These are phyloP conservation scores for Vigna reflexopilosa DNA, from an alignment of 306 rosid genomes.

Conservation along the genomic window DNA sequence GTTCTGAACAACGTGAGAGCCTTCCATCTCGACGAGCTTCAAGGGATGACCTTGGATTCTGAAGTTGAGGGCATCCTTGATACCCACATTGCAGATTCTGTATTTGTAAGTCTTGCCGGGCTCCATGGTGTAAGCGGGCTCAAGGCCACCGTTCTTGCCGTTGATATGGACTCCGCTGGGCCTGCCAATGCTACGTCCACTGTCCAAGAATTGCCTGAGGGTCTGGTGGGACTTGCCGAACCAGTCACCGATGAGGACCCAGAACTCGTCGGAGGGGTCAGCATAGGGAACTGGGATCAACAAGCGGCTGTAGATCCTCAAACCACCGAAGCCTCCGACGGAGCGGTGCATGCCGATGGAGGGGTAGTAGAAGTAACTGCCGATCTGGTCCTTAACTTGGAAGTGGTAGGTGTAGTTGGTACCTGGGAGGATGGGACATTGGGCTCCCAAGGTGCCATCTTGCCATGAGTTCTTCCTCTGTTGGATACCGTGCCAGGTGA, in stretches of 20 bases:
- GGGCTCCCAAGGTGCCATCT: constrained; percentile 73
- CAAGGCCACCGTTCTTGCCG: constrained; percentile 46
- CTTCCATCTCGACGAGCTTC: constrained; percentile 86
- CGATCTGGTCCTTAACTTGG: constrained; percentile 94
- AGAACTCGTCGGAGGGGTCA: constrained; percentile 78
- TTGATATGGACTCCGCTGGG: constrained; percentile 77
- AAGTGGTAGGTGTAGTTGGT: constrained; percentile 75
- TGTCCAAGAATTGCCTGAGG: constrained; percentile 57
- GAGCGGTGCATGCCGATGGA: constrained; percentile 59
- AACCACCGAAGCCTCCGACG: constrained; percentile 73
- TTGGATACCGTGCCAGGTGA: constrained; percentile 83
- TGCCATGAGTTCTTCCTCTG: constrained; percentile 90
- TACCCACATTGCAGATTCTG: constrained; percentile 78
- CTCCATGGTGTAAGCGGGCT: constrained; percentile 76
- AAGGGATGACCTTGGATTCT: constrained; percentile 74
- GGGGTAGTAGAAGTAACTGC: constrained; percentile 76
- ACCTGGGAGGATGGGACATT: constrained; percentile 80
- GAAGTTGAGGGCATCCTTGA: constrained; percentile 71
- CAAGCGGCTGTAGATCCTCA: constrained; percentile 69
- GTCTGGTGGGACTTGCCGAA: constrained; percentile 62
- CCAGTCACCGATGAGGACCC: constrained; percentile 81
- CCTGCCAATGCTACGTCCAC: constrained; percentile 66
- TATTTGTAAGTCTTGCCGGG: constrained; percentile 76
- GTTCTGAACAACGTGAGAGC: constrained; percentile 81
- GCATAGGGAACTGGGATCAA: constrained; percentile 86